Conservation (phyloP, 1,284 basidiomycete genomes). For the Cutaneotrichosporon cutaneum region DNA sequence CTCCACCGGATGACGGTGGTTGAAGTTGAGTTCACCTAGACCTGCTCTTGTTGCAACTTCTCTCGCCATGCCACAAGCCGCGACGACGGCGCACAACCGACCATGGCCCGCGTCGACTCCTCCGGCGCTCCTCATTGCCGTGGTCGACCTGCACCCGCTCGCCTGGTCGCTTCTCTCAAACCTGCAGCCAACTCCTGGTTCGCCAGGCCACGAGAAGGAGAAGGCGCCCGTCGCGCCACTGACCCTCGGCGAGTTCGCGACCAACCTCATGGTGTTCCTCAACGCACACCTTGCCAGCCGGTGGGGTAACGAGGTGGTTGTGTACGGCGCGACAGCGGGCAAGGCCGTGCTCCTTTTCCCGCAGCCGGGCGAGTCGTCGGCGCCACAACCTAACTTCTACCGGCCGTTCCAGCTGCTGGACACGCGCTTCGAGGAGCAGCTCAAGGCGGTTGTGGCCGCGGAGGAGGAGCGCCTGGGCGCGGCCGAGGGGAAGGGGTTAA, state of each 20-base stretch:
- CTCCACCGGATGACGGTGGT: slow-evolving; percentile 6
- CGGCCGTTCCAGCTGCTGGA: slow-evolving; percentile 66
- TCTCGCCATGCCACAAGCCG: not conserved
- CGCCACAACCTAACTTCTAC: slow-evolving; percentile 69
- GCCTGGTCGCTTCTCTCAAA: slow-evolving; percentile 69
- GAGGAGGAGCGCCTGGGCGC: slow-evolving; percentile 62
- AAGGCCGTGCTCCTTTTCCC: slow-evolving; percentile 56
- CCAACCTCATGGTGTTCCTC: slow-evolving; percentile 81
- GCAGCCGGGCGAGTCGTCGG: slow-evolving; percentile 52
- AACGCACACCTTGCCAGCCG: slow-evolving; percentile 88
- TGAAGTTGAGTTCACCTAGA: not conserved
- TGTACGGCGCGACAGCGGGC: slow-evolving; percentile 82
- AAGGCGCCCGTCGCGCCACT: slow-evolving; percentile 56
- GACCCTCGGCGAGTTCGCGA: slow-evolving; percentile 66
- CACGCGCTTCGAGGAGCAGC: slow-evolving; percentile 65
- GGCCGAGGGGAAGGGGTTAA: slow-evolving; percentile 57
- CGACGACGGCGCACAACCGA: slow-evolving; percentile 9
- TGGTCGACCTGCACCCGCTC: slow-evolving; percentile 76
- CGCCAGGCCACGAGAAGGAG: slow-evolving; percentile 22
- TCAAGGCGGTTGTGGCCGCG: slow-evolving; percentile 64
- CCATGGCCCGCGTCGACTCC: slow-evolving; percentile 32
- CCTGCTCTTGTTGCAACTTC: not conserved
- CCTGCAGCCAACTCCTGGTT: slow-evolving; percentile 12
- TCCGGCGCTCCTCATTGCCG: slow-evolving; percentile 71
- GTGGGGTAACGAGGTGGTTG: slow-evolving; percentile 87